Evolutionary conservation across 1,284 basidiomycete genomes (phyloP).

Genomic region (Tremellales sp.): DNA sequence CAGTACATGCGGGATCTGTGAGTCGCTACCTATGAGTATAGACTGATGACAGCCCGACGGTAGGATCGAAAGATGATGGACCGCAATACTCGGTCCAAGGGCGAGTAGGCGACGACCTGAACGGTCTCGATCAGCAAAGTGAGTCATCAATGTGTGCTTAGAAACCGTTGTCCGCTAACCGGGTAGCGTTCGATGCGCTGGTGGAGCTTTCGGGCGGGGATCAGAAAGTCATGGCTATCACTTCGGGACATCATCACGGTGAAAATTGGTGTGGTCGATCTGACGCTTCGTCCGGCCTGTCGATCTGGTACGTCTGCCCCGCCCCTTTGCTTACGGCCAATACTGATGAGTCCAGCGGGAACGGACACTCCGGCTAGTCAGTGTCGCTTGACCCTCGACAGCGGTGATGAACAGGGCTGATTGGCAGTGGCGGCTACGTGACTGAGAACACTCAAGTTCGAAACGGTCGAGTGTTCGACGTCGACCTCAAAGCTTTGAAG

Average conservation of each 20-base stretch:
- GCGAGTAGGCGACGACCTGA: too few relatives aligned
- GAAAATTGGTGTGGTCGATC: conserved; percentile 22
- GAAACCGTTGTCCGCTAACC: too few relatives aligned
- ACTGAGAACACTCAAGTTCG: conserved; percentile 8
- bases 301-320: not conserved
- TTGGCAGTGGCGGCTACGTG: conserved; percentile 10
- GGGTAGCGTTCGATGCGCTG: conserved; percentile 6
- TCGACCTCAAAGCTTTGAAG: conserved; percentile 4
- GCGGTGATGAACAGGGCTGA: too few relatives aligned
- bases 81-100: too few relatives aligned
- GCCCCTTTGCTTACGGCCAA: not conserved
- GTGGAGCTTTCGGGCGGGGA: conserved; percentile 2
- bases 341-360: conserved; percentile 3
- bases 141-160: not conserved
- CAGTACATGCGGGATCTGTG: too few relatives aligned
- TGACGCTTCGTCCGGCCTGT: conserved; percentile 4
- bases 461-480: conserved; percentile 11
- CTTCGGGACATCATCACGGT: conserved; percentile 25
- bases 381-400: not conserved
- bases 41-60: too few relatives aligned
- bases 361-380: conserved; percentile 15
- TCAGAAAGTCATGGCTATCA: conserved; percentile 12
- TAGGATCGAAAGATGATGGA: too few relatives aligned
- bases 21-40: too few relatives aligned
- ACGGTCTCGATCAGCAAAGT: too few relatives aligned